Evolutionary conservation across 768 basidiomycete species (phyloP).

Genomic region (Xerocomus spinulosus): DNA sequence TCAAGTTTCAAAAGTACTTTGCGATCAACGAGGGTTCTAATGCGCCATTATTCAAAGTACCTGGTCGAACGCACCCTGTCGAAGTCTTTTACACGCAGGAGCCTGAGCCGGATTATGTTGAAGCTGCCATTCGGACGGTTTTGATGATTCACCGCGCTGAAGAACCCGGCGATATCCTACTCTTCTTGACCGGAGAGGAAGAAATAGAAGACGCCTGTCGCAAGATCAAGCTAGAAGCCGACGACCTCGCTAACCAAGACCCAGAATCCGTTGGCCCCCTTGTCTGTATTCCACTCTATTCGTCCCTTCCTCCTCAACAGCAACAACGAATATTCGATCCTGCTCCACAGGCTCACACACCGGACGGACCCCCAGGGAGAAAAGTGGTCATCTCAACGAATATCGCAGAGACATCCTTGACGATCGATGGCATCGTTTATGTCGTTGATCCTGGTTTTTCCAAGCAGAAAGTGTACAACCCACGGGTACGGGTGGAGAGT

Average conservation of each 20-base stretch:
- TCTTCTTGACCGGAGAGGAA: slow-evolving; percentile 98
- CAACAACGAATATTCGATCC: slow-evolving; percentile 97
- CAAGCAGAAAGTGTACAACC: slow-evolving; percentile 98
- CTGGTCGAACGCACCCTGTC: slow-evolving; percentile 91
- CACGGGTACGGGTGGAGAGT: slow-evolving; percentile 94
- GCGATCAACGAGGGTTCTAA: slow-evolving; percentile 37
- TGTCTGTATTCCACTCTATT: slow-evolving; percentile 89
- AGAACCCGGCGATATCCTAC: slow-evolving; percentile 84
- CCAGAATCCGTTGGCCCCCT: slow-evolving; percentile 79
- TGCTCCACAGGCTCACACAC: slow-evolving; percentile 56
- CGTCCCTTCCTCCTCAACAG: slow-evolving; percentile 87
- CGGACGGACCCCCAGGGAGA: slow-evolving; percentile 77
- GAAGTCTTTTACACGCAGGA: slow-evolving; percentile 93
- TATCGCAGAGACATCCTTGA: slow-evolving; percentile 91
- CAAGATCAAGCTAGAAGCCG: slow-evolving; percentile 88
- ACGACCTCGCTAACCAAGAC: slow-evolving; percentile 70
- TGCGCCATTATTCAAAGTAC: slow-evolving; percentile 85
- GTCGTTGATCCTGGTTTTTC: slow-evolving; percentile 98
- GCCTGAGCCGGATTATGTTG: slow-evolving; percentile 93
- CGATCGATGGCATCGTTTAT: slow-evolving; percentile 45
- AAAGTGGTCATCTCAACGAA: slow-evolving; percentile 96
- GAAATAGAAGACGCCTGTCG: slow-evolving; percentile 96
- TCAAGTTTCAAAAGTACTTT: slow-evolving; percentile 97
- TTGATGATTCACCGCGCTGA: slow-evolving; percentile 97
- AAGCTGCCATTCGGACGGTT: slow-evolving; percentile 93